A percentile compares a stretch with the other conserved stretches of the same genome.
Conservation (phyloP, 768 basidiomycete genomes). For the Lactarius psammicola region DNA sequence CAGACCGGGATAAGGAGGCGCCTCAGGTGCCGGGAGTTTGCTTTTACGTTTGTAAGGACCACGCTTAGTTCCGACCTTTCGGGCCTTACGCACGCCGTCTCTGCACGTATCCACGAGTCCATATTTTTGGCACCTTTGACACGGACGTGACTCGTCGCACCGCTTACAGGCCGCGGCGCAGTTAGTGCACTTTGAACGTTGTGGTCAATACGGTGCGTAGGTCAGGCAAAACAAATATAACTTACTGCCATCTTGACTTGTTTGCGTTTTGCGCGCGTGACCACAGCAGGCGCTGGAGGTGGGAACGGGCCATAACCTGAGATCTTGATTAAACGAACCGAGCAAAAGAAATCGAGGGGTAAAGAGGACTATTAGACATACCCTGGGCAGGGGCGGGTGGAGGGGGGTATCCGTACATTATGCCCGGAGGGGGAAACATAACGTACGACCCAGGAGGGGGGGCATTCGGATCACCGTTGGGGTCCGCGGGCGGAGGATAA, state of each 20-base stretch:
- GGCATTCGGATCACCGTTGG: constrained; percentile 24
- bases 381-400: constrained; percentile 29
- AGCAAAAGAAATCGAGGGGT: not conserved
- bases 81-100: constrained; percentile 62
- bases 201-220: constrained; percentile 13
- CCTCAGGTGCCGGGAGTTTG: constrained; percentile 33
- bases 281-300: constrained; percentile 32
- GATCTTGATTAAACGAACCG: not conserved
- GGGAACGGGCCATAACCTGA: constrained; percentile 30
- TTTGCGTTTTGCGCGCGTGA: constrained; percentile 46
- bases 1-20: constrained; percentile 31
- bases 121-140: constrained; percentile 63
- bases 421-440: constrained; percentile 28
- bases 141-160: constrained; percentile 58
- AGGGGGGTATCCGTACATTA: constrained; percentile 32
- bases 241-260: constrained; percentile 61
- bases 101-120: constrained; percentile 55
- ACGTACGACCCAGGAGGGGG: constrained; percentile 24
- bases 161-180: constrained; percentile 58
- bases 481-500: constrained; percentile 27
- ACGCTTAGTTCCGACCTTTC: constrained; percentile 59
- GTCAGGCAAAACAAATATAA: constrained; percentile 19
- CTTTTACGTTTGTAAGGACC: constrained; percentile 57
- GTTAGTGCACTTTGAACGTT: constrained; percentile 48
- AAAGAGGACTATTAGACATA: not conserved